Evolutionary conservation across 2,329 filamentous ascomycete genomes (phyloP).

Genomic region (Aspergillus sp.): DNA sequence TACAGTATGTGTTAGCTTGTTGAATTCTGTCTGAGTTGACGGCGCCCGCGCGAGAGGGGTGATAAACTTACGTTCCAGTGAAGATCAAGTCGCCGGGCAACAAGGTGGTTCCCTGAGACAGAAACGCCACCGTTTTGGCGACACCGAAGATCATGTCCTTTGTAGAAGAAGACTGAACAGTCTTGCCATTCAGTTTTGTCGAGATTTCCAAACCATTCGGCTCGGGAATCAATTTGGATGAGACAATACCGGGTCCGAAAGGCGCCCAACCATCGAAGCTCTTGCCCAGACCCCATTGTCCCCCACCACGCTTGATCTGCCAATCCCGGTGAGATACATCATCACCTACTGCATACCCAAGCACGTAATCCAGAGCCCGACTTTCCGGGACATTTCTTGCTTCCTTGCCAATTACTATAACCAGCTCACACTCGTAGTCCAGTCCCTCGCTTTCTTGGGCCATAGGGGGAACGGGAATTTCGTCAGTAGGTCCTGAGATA

Average conservation of each 20-base stretch:
- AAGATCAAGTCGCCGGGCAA: conserved; percentile 39
- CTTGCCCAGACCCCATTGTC: conserved; percentile 69
- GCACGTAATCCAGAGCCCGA: conserved; percentile 64
- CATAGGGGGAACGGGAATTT: conserved; percentile 61
- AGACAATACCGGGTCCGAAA: conserved; percentile 67
- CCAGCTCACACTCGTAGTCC: conserved; percentile 78
- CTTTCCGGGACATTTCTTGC: conserved; percentile 61
- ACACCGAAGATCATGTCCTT: conserved; percentile 48
- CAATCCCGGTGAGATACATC: conserved; percentile 78
- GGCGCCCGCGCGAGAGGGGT: background rate
- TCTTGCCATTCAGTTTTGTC: conserved; percentile 46
- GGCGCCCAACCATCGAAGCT: conserved; percentile 73
- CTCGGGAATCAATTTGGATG: conserved; percentile 41
- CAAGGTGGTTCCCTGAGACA: conserved; percentile 40
- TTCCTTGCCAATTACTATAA: conserved; percentile 65
- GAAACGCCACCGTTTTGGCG: conserved; percentile 41
- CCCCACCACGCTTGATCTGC: conserved; percentile 63
- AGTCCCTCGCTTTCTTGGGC: conserved; percentile 63
- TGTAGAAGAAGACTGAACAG: conserved; percentile 46
- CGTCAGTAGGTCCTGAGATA: conserved; percentile 59
- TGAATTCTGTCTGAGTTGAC: background rate
- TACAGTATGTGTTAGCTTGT: conserved; percentile 19
- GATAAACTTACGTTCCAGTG: conserved; percentile 39
- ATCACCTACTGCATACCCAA: conserved; percentile 72
- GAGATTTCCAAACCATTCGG: conserved; percentile 38